Percentiles rank a stretch among this genome's conserved stretches.
Conservation (phyloP, 192 early-diverging fungal genomes). For the Rhizophagus prolifer region DNA sequence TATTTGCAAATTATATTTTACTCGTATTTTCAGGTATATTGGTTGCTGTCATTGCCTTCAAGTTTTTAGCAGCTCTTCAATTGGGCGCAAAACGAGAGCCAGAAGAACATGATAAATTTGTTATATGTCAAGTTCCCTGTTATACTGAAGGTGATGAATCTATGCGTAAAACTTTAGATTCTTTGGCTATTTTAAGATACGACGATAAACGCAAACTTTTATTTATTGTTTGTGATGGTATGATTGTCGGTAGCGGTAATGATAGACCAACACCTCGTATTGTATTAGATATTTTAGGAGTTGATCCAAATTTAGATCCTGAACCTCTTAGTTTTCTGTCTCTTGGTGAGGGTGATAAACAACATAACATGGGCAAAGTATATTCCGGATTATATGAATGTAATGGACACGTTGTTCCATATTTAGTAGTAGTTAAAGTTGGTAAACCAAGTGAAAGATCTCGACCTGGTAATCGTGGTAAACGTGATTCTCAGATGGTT, state of each 20-base stretch:
- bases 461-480: constrained; percentile 95
- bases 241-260: constrained; percentile 96
- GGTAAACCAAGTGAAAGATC: constrained; percentile 83
- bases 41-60: constrained; percentile 84
- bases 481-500: constrained; percentile 98
- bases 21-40: constrained; percentile 78
- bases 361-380: constrained; percentile 96
- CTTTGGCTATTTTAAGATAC: constrained; percentile 86
- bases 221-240: constrained; percentile 95
- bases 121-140: constrained; percentile 93
- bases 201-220: constrained; percentile 98
- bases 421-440: constrained; percentile 94
- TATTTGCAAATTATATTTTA: constrained; percentile 84
- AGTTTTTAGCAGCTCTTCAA: constrained; percentile 95
- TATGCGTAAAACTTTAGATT: constrained; percentile 88
- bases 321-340: constrained; percentile 86
- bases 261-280: constrained; percentile 95
- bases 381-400: constrained; percentile 96
- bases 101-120: constrained; percentile 86
- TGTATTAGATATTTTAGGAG: constrained; percentile 94
- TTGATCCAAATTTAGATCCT: constrained; percentile 78
- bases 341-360: constrained; percentile 86
- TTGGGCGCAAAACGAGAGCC: constrained; percentile 72
- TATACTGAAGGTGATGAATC: constrained; percentile 98
- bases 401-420: constrained; percentile 92